phyloP scores from a whole-genome alignment of 1,284 basidiomycete genomes.

The Malassezia psittaci region DNA sequence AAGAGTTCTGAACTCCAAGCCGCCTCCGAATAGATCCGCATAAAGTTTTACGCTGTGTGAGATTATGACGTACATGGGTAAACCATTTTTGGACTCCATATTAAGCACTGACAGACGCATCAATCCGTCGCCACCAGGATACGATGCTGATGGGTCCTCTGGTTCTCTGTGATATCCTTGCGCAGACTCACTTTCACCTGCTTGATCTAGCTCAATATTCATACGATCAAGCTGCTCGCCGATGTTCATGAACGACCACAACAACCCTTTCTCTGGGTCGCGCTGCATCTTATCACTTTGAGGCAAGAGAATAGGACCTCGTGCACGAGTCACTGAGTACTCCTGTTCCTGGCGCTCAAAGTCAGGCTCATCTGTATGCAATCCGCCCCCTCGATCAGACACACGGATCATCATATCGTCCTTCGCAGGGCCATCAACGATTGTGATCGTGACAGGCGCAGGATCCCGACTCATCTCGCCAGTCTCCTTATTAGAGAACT shows the following conservation, averaged over 20 bases:
- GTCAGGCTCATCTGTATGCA: neutral
- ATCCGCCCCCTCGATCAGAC: constrained; percentile 30
- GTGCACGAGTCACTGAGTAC: neutral
- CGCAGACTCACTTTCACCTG: neutral
- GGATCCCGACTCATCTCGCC: constrained; percentile 10
- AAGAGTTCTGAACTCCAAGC: constrained; percentile 11
- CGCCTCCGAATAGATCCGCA: constrained; percentile 16
- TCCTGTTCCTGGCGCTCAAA: neutral
- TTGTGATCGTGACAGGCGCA: constrained; percentile 29
- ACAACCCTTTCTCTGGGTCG: neutral
- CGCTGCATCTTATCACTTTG: neutral
- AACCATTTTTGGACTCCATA: constrained; percentile 11
- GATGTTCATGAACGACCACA: constrained; percentile 16
- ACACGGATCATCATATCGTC: constrained; percentile 44
- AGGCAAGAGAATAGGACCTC: constrained; percentile 11
- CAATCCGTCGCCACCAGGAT: constrained; percentile 13
- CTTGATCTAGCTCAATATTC: constrained; percentile 8
- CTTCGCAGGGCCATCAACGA: constrained; percentile 38
- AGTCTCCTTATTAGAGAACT: constrained; percentile 6
- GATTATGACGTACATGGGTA: constrained; percentile 5
- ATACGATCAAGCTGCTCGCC: constrained; percentile 14
- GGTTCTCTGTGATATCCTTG: neutral
- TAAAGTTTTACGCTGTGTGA: constrained; percentile 9
- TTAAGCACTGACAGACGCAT: constrained; percentile 15
- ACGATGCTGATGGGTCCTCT: constrained; percentile 2